A percentile compares a stretch with the other conserved stretches of the same genome.
phyloP scores from a whole-genome alignment of 1,139 yeast species.

The Yamadazyma epiphylla region DNA sequence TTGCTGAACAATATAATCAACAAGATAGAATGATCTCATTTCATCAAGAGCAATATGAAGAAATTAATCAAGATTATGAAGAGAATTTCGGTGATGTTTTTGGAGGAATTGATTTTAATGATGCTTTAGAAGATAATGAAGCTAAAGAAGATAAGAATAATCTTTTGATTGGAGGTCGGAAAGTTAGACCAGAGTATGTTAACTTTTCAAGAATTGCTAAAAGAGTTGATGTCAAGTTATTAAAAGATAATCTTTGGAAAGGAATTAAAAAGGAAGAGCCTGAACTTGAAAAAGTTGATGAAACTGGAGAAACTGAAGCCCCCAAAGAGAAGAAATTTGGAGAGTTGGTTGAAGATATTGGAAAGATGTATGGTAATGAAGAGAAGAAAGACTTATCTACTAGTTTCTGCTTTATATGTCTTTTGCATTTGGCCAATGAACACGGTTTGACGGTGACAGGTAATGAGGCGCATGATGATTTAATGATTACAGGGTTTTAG shows the following conservation, averaged over 20 bases:
- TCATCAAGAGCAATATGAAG: conserved; percentile 45
- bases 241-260: conserved; percentile 84
- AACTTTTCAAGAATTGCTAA: conserved; percentile 80
- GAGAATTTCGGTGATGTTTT: conserved; percentile 30
- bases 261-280: conserved; percentile 30
- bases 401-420: conserved; percentile 81
- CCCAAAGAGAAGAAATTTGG: conserved; percentile 29
- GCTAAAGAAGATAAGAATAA: conserved; percentile 15
- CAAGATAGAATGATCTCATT: conserved; percentile 37
- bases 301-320: conserved; percentile 8
- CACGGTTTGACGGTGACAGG: conserved; percentile 68
- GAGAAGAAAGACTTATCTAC: conserved; percentile 70
- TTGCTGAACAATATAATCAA: conserved; percentile 65
- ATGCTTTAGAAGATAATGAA: conserved; percentile 32
- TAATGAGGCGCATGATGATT: conserved; percentile 54
- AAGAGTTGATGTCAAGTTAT: conserved; percentile 72
- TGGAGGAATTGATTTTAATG: conserved; percentile 45
- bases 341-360: conserved; percentile 47
- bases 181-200: conserved; percentile 57
- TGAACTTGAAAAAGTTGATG: conserved; percentile 6
- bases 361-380: conserved; percentile 49
- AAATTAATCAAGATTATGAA: conserved; percentile 36
- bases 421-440: conserved; percentile 85
- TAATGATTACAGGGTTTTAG: conserved; percentile 44
- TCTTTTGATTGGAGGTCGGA: conserved; percentile 35